Base-by-base conservation (phyloP, 164 flowering plant genomes). In the Hamamelis virginiana region DNA sequence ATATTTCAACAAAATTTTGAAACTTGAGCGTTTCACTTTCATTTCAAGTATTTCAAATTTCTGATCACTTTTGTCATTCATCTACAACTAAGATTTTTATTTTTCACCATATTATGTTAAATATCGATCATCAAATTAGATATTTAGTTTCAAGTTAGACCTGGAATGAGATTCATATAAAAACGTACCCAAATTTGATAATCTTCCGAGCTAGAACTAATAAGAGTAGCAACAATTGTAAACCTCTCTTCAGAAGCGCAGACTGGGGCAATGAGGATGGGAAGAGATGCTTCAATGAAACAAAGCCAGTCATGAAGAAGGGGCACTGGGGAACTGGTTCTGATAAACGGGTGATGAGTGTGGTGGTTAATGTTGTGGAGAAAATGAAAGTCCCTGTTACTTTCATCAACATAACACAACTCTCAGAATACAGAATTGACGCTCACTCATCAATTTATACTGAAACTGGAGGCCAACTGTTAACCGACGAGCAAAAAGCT, bases 401-500 rank as follows among this genome's bases (percentile, higher is more conserved):
- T 0, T 28, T 91, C 58, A 38, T 95, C 70, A 92, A 95, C 77
- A 70, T 95, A 25, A 95, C 98, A 13, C 96, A 89, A 69, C 57
- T 92, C 12, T 91, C 99, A 0, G 96, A 95, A 70, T 80, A 95
- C 77, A 72, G 98, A 60, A 81, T 84, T 1, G 98, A 95, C 66
- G 99, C 80, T 10, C 99, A 95, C 68, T 46, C 97, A 1, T 90
- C 94, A 1, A 82, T 96, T 41, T 96, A 87, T 65, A 88, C 96
- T 0, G 94, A 89, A 63, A 51, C 66, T 0, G 86, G 82, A n/a
- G 99, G 98, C 15, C 84, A 83, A 60, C 53, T 91, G 45, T 62
- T 95, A 46, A 89, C 88, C 1, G 88, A 85, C 6, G 90, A 91
- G 71, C 80, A 95, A 47, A 91, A 84, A 57, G 85, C 87, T 0